Evolutionary conservation across 73 alveolate species (phyloP).

Genomic region (Paramecium pentaurelia): DNA sequence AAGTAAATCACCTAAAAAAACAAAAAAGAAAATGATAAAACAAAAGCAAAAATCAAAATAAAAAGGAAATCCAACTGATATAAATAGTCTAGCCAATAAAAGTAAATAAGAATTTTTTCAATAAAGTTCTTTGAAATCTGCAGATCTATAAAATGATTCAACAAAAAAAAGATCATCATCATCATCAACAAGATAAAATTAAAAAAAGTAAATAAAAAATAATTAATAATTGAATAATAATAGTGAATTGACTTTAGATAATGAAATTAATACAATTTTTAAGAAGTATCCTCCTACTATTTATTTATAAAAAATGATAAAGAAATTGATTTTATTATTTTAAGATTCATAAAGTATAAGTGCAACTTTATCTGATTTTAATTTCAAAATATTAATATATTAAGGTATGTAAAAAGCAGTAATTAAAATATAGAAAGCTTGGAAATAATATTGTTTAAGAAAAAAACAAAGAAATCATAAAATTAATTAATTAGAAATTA

Average conservation of each 20-base stretch:
- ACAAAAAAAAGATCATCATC: background rate
- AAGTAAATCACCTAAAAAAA: background rate
- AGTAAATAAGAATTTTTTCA: background rate
- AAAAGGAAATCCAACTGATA: background rate
- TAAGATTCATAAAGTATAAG: background rate
- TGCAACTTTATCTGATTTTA: background rate
- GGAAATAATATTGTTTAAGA: background rate
- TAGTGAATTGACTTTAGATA: background rate
- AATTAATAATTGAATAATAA: background rate
- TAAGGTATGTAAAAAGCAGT: background rate
- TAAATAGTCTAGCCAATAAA: background rate
- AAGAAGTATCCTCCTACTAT: background rate
- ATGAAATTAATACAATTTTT: background rate
- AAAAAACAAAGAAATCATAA: background rate
- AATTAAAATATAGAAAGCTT: background rate
- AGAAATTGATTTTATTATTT: background rate
- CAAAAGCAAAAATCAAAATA: background rate
- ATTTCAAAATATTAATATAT: background rate
- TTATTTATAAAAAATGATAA: background rate
- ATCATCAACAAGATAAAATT: background rate
- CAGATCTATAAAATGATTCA: background rate
- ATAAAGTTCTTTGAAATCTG: background rate
- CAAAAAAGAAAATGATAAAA: background rate
- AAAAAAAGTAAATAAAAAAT: background rate
- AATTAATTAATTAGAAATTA: background rate